Percentiles rank a stretch among this genome's conserved stretches.
Evolutionary conservation across 1,284 basidiomycete genomes (phyloP).

Genomic region (Earliella scabrosa): DNA sequence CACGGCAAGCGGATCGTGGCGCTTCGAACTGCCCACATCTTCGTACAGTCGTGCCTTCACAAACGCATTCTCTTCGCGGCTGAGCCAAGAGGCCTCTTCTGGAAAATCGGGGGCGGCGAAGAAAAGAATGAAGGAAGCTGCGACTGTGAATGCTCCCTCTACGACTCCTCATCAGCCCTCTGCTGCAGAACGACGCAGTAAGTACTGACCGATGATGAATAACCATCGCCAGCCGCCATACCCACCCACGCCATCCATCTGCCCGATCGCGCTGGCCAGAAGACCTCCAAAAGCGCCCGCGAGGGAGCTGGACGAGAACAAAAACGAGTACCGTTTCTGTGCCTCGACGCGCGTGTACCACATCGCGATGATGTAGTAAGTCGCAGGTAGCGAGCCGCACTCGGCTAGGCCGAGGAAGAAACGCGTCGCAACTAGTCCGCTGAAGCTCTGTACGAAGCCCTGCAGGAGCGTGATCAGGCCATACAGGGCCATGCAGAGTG

Average conservation of each 20-base stretch:
- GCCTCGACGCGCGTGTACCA: slow-evolving; percentile 43
- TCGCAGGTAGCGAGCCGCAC: slow-evolving; percentile 37
- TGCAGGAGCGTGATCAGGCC: slow-evolving; percentile 39
- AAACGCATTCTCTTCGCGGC: slow-evolving; percentile 34
- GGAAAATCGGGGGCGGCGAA: slow-evolving; percentile 38
- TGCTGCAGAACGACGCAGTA: too few relatives aligned
- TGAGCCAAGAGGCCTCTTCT: slow-evolving; percentile 34
- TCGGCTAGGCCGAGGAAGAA: slow-evolving; percentile 43
- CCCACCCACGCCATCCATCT: slow-evolving; percentile 39
- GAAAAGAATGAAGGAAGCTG: slow-evolving; percentile 32
- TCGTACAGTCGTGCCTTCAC: slow-evolving; percentile 34
- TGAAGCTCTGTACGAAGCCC: slow-evolving; percentile 39
- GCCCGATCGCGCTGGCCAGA: slow-evolving; percentile 39
- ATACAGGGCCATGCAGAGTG: slow-evolving; percentile 39
- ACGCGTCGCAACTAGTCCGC: slow-evolving; percentile 40
- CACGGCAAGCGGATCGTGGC: slow-evolving; percentile 27
- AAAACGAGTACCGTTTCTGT: slow-evolving; percentile 42
- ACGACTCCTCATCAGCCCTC: neutral
- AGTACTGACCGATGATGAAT: slow-evolving; percentile 45
- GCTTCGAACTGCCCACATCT: slow-evolving; percentile 34
- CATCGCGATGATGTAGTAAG: slow-evolving; percentile 41
- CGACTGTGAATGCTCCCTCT: slow-evolving; percentile 41
- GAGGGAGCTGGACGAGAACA: slow-evolving; percentile 39
- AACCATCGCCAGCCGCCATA: slow-evolving; percentile 43
- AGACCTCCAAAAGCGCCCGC: slow-evolving; percentile 40